Evolutionary conservation across 108 stramenopile genomes (phyloP).

Genomic region (Craspedostauros australis): DNA sequence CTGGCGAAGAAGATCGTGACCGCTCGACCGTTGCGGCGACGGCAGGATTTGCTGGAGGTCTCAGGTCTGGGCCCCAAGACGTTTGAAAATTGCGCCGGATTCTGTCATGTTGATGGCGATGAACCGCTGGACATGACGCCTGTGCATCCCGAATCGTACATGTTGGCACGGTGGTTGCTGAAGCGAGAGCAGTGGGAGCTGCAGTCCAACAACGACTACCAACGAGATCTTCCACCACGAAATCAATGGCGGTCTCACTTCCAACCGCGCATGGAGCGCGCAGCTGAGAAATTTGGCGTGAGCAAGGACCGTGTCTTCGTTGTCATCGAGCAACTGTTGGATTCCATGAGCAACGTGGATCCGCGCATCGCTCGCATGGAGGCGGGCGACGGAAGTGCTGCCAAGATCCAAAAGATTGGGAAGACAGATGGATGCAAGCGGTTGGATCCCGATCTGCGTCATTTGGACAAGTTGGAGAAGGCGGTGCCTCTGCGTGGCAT

Average conservation of each 20-base stretch:
- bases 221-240: constrained; percentile 9
- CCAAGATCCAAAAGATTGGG: no score
- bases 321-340: constrained; percentile 38
- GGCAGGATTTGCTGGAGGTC: constrained; percentile 44
- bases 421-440: no score
- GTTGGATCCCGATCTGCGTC: constrained; percentile 1
- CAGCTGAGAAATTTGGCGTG: constrained; percentile 24
- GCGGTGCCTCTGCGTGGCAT: constrained; percentile 32
- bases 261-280: constrained; percentile 19
- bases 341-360: constrained; percentile 48
- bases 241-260: constrained; percentile 9
- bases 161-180: constrained; percentile 43
- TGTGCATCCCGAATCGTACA: constrained; percentile 65
- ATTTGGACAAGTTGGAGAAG: not conserved
- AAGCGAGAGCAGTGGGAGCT: constrained; percentile 34
- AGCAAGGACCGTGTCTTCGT: constrained; percentile 29
- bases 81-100: constrained; percentile 58
- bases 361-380: no score
- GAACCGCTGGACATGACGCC: constrained; percentile 52
- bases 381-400: no score
- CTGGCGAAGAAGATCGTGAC: constrained; percentile 30
- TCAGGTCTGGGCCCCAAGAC: constrained; percentile 57
- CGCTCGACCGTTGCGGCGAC: constrained; percentile 34
- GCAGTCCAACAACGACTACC: constrained; percentile 11
- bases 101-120: constrained; percentile 35